Conservation (phyloP, 768 basidiomycete species). For the Macrolepiota dolichaula region DNA sequence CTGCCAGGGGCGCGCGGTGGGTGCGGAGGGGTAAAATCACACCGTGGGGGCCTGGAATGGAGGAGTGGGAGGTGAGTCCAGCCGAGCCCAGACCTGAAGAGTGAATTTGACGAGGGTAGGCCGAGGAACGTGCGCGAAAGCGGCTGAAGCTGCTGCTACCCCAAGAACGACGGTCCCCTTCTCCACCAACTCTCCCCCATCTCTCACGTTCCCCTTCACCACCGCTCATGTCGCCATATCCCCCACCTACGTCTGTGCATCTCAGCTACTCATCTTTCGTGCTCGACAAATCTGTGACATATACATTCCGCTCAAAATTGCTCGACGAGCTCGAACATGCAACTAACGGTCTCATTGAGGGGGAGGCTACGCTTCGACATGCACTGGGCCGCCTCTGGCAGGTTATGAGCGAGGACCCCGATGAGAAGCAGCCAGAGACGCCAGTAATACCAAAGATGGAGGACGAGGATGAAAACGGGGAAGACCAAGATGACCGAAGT, state of each 20-base stretch:
- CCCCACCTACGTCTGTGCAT: conserved; percentile 63
- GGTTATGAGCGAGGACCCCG: conserved; percentile 70
- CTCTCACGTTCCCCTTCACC: conserved; percentile 73
- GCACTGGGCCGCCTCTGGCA: conserved; percentile 83
- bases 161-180: conserved; percentile 58
- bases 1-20: conserved; percentile 74
- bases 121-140: conserved; percentile 81
- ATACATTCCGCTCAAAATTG: conserved; percentile 76
- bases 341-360: conserved; percentile 82
- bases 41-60: conserved; percentile 80
- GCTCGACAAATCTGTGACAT: conserved; percentile 79
- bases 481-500: conserved; percentile 36
- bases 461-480: conserved; percentile 57
- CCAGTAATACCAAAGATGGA: conserved; percentile 64
- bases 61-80: conserved; percentile 76
- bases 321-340: conserved; percentile 79
- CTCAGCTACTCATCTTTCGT: conserved; percentile 81
- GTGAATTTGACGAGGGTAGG: conserved; percentile 35
- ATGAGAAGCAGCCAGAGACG: conserved; percentile 30
- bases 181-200: conserved; percentile 73
- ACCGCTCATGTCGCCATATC: conserved; percentile 74
- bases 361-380: conserved; percentile 67
- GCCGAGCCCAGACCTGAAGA: conserved; percentile 3
- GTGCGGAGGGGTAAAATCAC: conserved; percentile 78
- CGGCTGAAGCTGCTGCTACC: conserved; percentile 70